Evolutionary conservation across 2,329 filamentous ascomycete species (phyloP), one percentile per base, ranked within the genome.

Genomic region (Curvularia eragrostidis): DNA sequence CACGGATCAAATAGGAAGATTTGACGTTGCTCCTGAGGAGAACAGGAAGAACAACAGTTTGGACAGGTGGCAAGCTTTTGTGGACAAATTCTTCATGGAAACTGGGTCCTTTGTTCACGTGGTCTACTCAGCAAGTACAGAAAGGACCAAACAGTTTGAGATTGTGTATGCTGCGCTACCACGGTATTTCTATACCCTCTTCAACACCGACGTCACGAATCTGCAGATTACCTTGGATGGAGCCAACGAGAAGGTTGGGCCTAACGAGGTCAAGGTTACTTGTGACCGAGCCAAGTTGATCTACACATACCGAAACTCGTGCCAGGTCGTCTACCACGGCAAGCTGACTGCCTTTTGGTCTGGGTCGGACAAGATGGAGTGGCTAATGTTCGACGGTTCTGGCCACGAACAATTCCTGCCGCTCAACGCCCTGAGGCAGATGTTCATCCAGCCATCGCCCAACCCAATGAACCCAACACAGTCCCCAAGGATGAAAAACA

Each of bases 121-220:
- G 3, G 81, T 96, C 15, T 83, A 77, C 64, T 77, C 79, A 24
- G 68, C 74, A 4, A 82, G 85, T 19, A 79, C 79, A 56, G 85
- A 88, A 43, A 82, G 81, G 18, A 85, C 89, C 54, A 97, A 96
- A 79, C 87, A 90, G 69, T 97, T 93, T 69, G 93, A 97, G 74
- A 92, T 98, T 48, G 86, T 89, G 2, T 91, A 87, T 57, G 86
- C 93, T 3, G 91, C 91, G 0, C 82, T 99, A 44, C 87, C 94
- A 32, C 88, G 94, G 69, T 98, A 95, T 76, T 97, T 97, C 74
- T 87, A 90, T 68, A 93, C 91, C 0, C 90, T 96, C 69, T 97
- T 95, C 73, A 89, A 89, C 56, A 94, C 91, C 59, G 93, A 75
- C 13, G 88, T 97, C 54, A 89, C 86, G 66, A 91, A 88, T 53